Evolutionary conservation across 768 basidiomycete species (phyloP).

Genomic region (Amanita inopinata): DNA sequence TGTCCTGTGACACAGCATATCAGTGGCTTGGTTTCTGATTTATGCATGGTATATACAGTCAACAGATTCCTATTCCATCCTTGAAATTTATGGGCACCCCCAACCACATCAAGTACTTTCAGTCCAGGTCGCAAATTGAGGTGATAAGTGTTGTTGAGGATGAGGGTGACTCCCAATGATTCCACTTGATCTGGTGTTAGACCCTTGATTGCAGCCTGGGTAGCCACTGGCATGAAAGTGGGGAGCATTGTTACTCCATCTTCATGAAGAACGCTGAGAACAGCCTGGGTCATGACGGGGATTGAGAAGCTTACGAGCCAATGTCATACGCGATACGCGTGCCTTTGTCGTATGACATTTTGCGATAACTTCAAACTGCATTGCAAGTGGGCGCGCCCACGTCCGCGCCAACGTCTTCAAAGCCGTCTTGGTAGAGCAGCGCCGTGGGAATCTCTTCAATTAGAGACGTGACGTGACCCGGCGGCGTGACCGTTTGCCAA

Average conservation of each 20-base stretch:
- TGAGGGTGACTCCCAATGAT: conserved; percentile 69
- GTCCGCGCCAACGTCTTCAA: not conserved
- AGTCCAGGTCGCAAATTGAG: conserved; percentile 80
- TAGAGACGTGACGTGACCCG: not conserved
- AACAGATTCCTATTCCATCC: conserved; percentile 81
- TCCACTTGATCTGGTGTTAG: conserved; percentile 82
- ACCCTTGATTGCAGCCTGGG: conserved; percentile 88
- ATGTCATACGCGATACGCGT: conserved; percentile 75
- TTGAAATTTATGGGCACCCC: conserved; percentile 86
- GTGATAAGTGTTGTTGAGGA: conserved; percentile 88
- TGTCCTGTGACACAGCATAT: conserved; percentile 42
- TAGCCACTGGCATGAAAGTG: conserved; percentile 92
- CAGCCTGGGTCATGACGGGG: conserved; percentile 6
- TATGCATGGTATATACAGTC: conserved; percentile 42
- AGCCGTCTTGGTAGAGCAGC: not conserved
- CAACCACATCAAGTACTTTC: conserved; percentile 58
- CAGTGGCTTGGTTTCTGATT: not conserved
- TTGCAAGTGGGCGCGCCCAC: conserved; percentile 20
- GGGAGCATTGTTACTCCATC: conserved; percentile 79
- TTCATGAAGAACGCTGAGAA: conserved; percentile 18
- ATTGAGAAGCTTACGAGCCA: conserved; percentile 50
- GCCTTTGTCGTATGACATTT: conserved; percentile 76
- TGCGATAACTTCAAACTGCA: conserved; percentile 80
- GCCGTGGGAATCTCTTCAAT: not conserved
- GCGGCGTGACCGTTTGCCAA: not conserved